Conservation (phyloP, 768 basidiomycete species). For the Lactarius sp. region DNA sequence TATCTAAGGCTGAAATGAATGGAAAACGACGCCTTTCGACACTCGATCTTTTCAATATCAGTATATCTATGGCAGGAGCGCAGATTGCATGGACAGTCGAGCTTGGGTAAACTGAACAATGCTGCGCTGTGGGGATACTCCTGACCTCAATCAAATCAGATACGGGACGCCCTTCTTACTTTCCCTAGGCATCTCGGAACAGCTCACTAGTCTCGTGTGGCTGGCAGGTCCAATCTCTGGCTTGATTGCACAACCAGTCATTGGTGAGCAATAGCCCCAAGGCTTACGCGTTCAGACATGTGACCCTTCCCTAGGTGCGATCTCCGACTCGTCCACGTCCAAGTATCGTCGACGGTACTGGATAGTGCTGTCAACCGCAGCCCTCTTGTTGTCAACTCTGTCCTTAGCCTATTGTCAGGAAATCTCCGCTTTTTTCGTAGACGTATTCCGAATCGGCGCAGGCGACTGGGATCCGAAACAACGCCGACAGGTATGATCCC, state of each 20-base stretch:
- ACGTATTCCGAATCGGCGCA: slow-evolving; percentile 64
- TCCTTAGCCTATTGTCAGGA: slow-evolving; percentile 79
- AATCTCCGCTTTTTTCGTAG: slow-evolving; percentile 69
- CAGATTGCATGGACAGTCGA: slow-evolving; percentile 97
- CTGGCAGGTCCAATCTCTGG: slow-evolving; percentile 93
- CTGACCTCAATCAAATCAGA: slow-evolving; percentile 38
- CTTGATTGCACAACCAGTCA: slow-evolving; percentile 92
- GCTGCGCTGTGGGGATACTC: not conserved
- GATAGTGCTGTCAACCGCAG: slow-evolving; percentile 82
- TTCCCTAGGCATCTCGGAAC: slow-evolving; percentile 73
- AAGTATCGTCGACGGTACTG: slow-evolving; percentile 89
- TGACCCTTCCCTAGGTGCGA: slow-evolving; percentile 55
- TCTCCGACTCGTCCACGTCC: slow-evolving; percentile 91
- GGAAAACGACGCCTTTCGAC: slow-evolving; percentile 35
- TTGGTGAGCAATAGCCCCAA: slow-evolving; percentile 55
- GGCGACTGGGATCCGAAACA: slow-evolving; percentile 87
- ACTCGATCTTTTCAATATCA: slow-evolving; percentile 61
- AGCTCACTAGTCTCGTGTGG: slow-evolving; percentile 93
- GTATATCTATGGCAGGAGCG: slow-evolving; percentile 90
- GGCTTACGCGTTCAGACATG: not conserved
- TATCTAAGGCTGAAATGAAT: slow-evolving; percentile 31
- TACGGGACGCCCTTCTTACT: slow-evolving; percentile 95
- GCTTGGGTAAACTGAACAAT: slow-evolving; percentile 59
- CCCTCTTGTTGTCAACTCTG: slow-evolving; percentile 73
- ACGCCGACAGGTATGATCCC: slow-evolving; percentile 45